phyloP scores from a whole-genome alignment of 2,329 filamentous ascomycete genomes.

The Sodiomyces alkalinus region DNA sequence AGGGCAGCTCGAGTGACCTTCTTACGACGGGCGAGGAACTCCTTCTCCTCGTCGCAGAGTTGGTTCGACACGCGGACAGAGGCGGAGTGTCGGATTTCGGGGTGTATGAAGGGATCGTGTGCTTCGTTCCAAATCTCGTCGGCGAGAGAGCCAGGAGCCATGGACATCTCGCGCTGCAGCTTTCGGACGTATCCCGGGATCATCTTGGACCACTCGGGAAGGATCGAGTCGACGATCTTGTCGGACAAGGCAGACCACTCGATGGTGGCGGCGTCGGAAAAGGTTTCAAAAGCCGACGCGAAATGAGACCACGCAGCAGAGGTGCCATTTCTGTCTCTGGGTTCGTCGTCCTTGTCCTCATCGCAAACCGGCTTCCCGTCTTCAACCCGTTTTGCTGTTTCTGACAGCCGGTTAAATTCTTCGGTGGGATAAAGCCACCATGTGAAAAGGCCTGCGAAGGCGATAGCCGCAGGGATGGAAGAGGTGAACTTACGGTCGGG shows the following conservation, averaged over 20 bases:
- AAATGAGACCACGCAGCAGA: conserved; percentile 31
- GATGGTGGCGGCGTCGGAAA: conserved; percentile 38
- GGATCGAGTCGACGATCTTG: conserved; percentile 51
- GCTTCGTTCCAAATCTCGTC: conserved; percentile 91
- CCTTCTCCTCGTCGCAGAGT: conserved; percentile 70
- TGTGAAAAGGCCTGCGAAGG: conserved; percentile 21
- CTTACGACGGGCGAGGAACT: conserved; percentile 55
- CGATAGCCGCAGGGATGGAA: conserved; percentile 16
- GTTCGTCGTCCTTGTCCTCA: conserved; percentile 8
- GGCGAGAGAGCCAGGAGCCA: conserved; percentile 75
- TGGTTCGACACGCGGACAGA: conserved; percentile 67
- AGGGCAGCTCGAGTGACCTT: conserved; percentile 56
- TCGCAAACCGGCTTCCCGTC: conserved; percentile 2
- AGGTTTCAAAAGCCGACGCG: conserved; percentile 29
- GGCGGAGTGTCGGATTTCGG: conserved; percentile 74
- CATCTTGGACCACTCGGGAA: conserved; percentile 69
- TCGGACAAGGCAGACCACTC: conserved; percentile 41
- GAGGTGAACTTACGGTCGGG: too few species aligned
- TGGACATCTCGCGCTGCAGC: conserved; percentile 73
- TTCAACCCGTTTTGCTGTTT: conserved; percentile 1
- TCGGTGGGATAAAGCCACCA: conserved; percentile 29
- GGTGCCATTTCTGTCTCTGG: conserved; percentile 8
- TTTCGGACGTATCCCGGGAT: conserved; percentile 68
- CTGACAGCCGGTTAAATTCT: conserved; percentile 22
- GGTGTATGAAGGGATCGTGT: conserved; percentile 67